Conservation (phyloP, 148 eudicot species). For the Heliamphora exappendiculata region DNA sequence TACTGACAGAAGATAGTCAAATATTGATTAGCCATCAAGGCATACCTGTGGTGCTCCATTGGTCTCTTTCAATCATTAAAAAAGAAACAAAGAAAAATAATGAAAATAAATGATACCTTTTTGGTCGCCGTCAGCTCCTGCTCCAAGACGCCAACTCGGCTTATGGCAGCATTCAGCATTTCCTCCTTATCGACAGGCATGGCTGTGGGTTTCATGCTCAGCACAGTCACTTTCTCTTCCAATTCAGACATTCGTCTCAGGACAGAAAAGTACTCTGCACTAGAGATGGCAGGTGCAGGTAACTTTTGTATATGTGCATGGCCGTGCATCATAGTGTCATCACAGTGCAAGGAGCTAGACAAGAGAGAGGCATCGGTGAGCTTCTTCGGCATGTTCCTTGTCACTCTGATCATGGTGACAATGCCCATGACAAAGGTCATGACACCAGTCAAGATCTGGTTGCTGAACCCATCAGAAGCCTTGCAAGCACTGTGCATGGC, state of each 20-base stretch:
- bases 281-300: constrained; percentile 38
- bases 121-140: constrained; percentile 64
- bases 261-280: constrained; percentile 49
- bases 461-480: constrained; percentile 32
- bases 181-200: constrained; percentile 93
- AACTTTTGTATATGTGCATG: constrained; percentile 27
- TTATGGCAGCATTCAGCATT: constrained; percentile 60
- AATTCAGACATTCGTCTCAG: constrained; percentile 77
- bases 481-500: constrained; percentile 28
- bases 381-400: constrained; percentile 76
- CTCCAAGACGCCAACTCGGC: constrained; percentile 60
- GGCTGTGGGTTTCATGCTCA: constrained; percentile 40
- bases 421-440: constrained; percentile 84
- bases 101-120: constrained; percentile 40
- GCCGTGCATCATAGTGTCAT: constrained; percentile 26
- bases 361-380: constrained; percentile 63
- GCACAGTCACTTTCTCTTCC: constrained; percentile 64
- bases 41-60: background rate
- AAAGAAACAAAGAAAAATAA: background rate
- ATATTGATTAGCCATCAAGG: background rate
- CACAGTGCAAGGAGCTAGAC: constrained; percentile 37
- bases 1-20: background rate
- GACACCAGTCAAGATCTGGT: constrained; percentile 52
- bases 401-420: constrained; percentile 68
- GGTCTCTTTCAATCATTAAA: background rate